These are phyloP conservation scores for Striga hermonthica DNA, from an alignment of 305 asterid genomes.

Conservation along the genomic window DNA sequence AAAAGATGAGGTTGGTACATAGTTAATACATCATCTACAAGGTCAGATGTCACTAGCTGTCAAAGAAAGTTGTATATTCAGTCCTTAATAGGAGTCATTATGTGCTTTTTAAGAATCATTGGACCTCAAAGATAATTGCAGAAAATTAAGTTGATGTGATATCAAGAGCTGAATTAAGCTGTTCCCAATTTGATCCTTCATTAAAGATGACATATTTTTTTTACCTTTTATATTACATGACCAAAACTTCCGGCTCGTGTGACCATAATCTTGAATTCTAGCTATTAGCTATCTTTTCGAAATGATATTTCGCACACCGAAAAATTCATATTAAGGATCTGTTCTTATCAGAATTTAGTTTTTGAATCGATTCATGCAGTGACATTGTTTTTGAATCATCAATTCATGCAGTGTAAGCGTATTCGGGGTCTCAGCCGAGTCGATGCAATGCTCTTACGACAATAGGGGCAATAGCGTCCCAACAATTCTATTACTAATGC, in stretches of 20 bases:
- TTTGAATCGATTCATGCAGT: background rate
- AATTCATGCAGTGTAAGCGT: constrained; percentile 67
- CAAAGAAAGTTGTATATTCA: too few relatives aligned
- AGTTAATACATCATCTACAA: too few relatives aligned
- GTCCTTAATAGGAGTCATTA: too few relatives aligned
- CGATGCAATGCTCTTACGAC: constrained; percentile 96
- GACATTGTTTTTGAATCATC: constrained; percentile 11
- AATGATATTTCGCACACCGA: constrained; percentile 30
- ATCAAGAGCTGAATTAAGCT: too few relatives aligned
- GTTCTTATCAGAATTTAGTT: constrained; percentile 2
- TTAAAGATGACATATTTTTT: too few relatives aligned
- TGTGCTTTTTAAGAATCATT: too few relatives aligned
- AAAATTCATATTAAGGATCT: constrained; percentile 17
- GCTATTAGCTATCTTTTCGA: constrained; percentile 9
- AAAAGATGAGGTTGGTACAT: background rate
- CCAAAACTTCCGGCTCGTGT: background rate
- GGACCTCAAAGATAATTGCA: too few relatives aligned
- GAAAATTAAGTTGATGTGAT: too few relatives aligned
- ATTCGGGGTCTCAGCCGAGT: constrained; percentile 94
- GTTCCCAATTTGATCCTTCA: too few relatives aligned
- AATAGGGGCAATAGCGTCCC: constrained; percentile 92
- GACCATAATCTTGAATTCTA: background rate
- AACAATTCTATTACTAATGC: constrained; percentile 84
- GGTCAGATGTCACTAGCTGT: too few relatives aligned
- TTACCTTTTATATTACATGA: too few relatives aligned